These are phyloP conservation scores for Tetrahymena thermophila DNA, from an alignment of 73 alveolate genomes.

Conservation along the genomic window DNA sequence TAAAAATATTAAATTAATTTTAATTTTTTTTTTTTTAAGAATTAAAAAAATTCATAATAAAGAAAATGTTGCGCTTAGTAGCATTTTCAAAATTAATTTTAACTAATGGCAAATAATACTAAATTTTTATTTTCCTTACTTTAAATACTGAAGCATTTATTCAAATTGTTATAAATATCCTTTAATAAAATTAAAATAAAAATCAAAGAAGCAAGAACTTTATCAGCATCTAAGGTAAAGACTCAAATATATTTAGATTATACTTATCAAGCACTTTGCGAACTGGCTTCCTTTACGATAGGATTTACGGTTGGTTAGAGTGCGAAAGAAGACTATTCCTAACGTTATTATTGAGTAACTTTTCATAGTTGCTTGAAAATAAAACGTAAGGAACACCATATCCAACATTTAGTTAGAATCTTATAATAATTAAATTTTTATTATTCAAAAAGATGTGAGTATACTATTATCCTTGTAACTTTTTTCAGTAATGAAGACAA, in stretches of 20 bases:
- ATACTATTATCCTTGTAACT: background rate
- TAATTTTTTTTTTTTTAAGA: no score
- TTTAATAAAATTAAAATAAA: background rate
- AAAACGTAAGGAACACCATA: background rate
- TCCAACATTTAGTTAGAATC: background rate
- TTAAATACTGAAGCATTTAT: background rate
- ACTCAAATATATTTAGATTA: background rate
- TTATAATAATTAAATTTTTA: no score
- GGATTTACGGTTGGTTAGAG: slow-evolving; percentile 2
- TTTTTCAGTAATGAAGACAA: background rate
- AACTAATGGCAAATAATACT: background rate
- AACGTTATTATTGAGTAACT: background rate
- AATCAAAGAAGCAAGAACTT: background rate
- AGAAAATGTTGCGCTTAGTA: background rate
- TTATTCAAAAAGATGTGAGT: background rate
- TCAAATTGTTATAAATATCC: background rate
- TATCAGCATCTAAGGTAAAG: background rate
- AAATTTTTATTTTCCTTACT: background rate
- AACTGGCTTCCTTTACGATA: background rate
- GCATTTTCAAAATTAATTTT: background rate
- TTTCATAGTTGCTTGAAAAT: background rate
- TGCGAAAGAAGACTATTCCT: background rate
- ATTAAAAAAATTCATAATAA: background rate
- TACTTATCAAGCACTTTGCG: background rate
- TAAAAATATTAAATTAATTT: no score